Conservation (phyloP, 305 asterid species). For the Fraxinus velutina region DNA sequence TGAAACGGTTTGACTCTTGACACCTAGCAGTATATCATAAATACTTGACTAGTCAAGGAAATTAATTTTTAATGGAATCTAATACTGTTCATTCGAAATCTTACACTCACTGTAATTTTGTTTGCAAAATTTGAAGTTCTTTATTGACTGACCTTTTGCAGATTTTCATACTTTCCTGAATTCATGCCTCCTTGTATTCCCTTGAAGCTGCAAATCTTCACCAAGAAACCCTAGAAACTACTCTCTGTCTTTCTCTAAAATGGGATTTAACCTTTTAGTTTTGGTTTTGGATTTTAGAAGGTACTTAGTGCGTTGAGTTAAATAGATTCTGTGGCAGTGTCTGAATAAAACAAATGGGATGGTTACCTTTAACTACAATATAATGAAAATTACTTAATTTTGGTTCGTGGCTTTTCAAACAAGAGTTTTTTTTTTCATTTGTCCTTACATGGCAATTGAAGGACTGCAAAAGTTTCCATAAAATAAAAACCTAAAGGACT, state of each 20-base stretch:
- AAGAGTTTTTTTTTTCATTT: constrained; percentile 27
- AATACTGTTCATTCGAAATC: background rate
- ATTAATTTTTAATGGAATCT: background rate
- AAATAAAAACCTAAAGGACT: constrained; percentile 8
- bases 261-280: constrained; percentile 2
- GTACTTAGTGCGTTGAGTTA: constrained; percentile 44
- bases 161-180: constrained; percentile 19
- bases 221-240: constrained; percentile 41
- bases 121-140: background rate
- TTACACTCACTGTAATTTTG: background rate
- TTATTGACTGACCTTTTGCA: constrained; percentile 20
- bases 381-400: constrained; percentile 18
- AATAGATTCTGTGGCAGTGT: constrained; percentile 47
- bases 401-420: constrained; percentile 28
- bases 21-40: constrained; percentile 7
- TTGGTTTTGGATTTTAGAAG: constrained; percentile 23
- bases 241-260: constrained; percentile 10
- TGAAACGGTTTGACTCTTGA: constrained; percentile 11
- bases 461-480: constrained; percentile 14
- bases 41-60: background rate
- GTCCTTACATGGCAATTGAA: constrained; percentile 39
- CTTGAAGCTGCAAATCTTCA: constrained; percentile 19
- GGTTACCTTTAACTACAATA: constrained; percentile 34
- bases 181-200: constrained; percentile 12
- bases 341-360: constrained; percentile 37